Evolutionary conservation across 129 eudicot species (phyloP).

Genomic region (Ambrosia artemisiifolia): DNA sequence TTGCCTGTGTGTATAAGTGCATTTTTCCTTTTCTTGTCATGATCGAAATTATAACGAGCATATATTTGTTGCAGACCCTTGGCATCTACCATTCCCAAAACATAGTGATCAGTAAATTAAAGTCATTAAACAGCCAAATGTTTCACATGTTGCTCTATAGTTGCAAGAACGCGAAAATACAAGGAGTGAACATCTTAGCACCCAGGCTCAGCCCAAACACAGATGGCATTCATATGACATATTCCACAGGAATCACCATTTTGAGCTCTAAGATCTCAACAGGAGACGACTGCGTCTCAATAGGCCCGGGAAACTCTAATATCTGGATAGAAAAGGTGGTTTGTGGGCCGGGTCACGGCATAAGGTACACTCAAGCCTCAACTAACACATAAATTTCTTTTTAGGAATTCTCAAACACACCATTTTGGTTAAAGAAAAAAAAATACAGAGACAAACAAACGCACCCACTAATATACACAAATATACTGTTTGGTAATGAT

Average conservation of each 20-base stretch:
- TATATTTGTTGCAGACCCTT: constrained; percentile 8
- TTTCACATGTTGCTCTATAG: constrained; percentile 13
- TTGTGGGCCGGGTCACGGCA: constrained; percentile 68
- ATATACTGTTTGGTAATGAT: background rate
- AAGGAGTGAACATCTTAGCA: constrained; percentile 32
- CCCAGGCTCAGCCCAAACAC: constrained; percentile 48
- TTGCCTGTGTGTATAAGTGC: background rate
- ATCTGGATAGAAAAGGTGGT: constrained; percentile 40
- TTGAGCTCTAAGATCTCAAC: constrained; percentile 37
- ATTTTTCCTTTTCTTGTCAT: background rate
- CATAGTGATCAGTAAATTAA: constrained; percentile 4
- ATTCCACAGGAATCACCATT: constrained; percentile 36
- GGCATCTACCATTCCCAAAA: constrained; percentile 23
- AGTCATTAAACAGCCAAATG: constrained; percentile 26
- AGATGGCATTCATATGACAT: constrained; percentile 46
- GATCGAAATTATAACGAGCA: background rate
- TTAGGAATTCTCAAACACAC: too few relatives aligned
- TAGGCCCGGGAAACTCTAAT: constrained; percentile 50
- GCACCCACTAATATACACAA: background rate
- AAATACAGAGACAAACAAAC: too few relatives aligned
- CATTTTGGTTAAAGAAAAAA: too few relatives aligned
- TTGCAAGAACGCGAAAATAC: constrained; percentile 15
- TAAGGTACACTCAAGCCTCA: constrained; percentile 29
- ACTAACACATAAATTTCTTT: too few relatives aligned
- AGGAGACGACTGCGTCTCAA: constrained; percentile 56